Evolutionary conservation across 768 basidiomycete genomes (phyloP).

Genomic region (Phlebiopsis flavidoalba): DNA sequence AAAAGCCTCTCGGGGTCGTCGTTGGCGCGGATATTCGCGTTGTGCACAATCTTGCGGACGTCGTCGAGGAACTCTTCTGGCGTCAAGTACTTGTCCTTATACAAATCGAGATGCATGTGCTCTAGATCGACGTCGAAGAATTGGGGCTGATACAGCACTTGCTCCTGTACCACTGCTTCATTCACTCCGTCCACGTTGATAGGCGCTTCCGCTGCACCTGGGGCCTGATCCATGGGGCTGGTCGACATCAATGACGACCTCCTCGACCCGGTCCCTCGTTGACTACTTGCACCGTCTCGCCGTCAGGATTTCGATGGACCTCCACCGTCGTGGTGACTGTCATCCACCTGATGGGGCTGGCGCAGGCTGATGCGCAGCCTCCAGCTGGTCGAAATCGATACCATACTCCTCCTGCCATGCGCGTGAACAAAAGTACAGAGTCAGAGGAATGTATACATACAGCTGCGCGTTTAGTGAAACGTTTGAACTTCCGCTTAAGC

Average conservation of each 20-base stretch:
- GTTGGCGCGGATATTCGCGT: conserved; percentile 49
- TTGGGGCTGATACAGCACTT: conserved; percentile 36
- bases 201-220: conserved; percentile 10
- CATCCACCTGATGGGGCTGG: conserved; percentile 27
- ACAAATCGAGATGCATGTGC: conserved; percentile 80
- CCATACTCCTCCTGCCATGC: conserved; percentile 67
- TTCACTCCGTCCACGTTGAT: conserved; percentile 5
- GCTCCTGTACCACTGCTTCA: conserved; percentile 24
- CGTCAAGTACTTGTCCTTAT: conserved; percentile 81
- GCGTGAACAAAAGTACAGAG: background rate
- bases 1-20: conserved; percentile 73
- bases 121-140: conserved; percentile 91
- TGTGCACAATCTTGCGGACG: conserved; percentile 75
- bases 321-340: conserved; percentile 34
- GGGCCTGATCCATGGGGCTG: conserved; percentile 32
- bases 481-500: conserved; percentile 88
- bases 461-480: conserved; percentile 75
- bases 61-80: conserved; percentile 85
- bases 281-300: conserved; percentile 36
- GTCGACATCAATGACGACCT: conserved; percentile 8
- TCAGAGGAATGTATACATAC: conserved; percentile 38
- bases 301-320: conserved; percentile 35
- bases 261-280: conserved; percentile 28
- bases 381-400: conserved; percentile 33
- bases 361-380: conserved; percentile 18